phyloP scores from a whole-genome alignment of 768 basidiomycete genomes.

The Kwoniella sp. region DNA sequence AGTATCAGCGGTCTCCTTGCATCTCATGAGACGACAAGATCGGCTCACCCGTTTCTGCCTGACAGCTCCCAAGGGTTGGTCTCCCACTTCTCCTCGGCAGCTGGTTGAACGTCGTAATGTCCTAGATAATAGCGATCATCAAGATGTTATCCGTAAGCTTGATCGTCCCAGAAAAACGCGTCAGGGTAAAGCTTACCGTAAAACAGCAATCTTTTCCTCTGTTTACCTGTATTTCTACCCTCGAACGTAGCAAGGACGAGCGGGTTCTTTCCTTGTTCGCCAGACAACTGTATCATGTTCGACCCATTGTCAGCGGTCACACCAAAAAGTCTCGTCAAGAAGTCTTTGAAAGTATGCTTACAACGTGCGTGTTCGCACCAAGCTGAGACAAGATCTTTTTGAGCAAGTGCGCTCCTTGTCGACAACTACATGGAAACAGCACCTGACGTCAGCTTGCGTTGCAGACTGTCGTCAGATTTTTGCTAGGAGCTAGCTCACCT shows the following conservation, averaged over 20 bases:
- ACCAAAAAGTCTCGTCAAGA: too few relatives aligned
- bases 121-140: constrained; percentile 52
- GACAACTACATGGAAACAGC: constrained; percentile 60
- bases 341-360: too few relatives aligned
- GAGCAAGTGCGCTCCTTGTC: constrained; percentile 90
- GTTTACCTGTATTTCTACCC: constrained; percentile 69
- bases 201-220: constrained; percentile 70
- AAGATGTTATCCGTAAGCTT: too few relatives aligned
- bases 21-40: neutral
- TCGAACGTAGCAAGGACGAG: constrained; percentile 85
- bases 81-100: constrained; percentile 72
- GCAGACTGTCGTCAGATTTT: too few relatives aligned
- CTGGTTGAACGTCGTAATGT: constrained; percentile 96
- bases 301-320: too few relatives aligned
- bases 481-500: constrained; percentile 59
- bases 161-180: neutral
- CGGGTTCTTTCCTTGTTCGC: constrained; percentile 76
- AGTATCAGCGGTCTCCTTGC: neutral
- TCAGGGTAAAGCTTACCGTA: constrained; percentile 66
- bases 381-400: constrained; percentile 84
- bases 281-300: constrained; percentile 67
- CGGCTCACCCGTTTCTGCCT: constrained; percentile 77
- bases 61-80: constrained; percentile 80
- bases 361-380: constrained; percentile 77
- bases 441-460: too few relatives aligned